These are phyloP conservation scores for Acanthamoeba healyi DNA, from an alignment of 208 protist species.

Conservation along the genomic window DNA sequence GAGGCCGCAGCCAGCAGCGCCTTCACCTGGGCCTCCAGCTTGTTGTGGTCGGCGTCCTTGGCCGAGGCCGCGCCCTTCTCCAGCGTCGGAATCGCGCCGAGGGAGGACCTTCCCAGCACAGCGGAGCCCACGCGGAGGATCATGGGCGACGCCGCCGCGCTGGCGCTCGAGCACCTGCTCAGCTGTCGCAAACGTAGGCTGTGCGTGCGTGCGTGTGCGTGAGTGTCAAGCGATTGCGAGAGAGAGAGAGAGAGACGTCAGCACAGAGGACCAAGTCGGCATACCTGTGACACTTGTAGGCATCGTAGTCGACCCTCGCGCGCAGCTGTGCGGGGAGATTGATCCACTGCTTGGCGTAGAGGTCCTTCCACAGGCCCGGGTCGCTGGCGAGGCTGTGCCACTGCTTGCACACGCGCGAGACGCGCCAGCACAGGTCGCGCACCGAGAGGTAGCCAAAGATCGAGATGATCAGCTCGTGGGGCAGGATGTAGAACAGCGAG, in stretches of 20 bases:
- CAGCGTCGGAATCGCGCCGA: neutral
- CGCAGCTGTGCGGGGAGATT: neutral
- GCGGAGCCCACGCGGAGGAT: neutral
- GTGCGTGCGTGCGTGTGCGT: neutral
- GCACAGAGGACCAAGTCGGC: too few species aligned
- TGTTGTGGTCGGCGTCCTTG: neutral
- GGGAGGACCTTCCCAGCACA: neutral
- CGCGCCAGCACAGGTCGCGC: slow-evolving; percentile 36
- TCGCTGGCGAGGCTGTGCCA: slow-evolving; percentile 20
- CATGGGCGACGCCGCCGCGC: neutral
- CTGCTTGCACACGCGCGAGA: neutral
- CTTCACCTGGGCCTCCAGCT: neutral
- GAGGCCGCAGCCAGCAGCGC: neutral
- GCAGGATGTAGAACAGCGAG: slow-evolving; percentile 40
- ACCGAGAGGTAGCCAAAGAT: slow-evolving; percentile 29
- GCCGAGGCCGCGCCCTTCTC: too few species aligned
- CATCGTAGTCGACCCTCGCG: neutral
- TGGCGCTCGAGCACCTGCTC: neutral
- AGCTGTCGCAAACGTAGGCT: neutral
- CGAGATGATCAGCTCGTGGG: slow-evolving; percentile 1
- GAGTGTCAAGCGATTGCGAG: neutral
- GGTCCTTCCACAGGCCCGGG: neutral
- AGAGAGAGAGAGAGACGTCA: neutral
- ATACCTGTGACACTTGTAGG: neutral
- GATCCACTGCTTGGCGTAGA: slow-evolving; percentile 17